Conservation (phyloP, 169 alveolate genomes). For the Babesia bovis region DNA sequence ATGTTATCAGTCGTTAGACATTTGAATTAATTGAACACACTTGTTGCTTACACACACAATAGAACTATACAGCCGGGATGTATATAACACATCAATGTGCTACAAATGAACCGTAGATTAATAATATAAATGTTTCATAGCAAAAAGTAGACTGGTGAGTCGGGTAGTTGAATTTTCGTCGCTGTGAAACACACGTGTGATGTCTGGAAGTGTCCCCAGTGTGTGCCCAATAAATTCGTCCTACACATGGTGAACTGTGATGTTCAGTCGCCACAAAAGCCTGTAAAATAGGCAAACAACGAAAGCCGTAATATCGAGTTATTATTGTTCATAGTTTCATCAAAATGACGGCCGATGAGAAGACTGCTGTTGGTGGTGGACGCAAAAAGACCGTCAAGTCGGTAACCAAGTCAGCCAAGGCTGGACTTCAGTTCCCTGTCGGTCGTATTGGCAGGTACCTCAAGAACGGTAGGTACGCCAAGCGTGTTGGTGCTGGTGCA, state of each 20-base stretch:
- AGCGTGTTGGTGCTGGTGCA: slow-evolving; percentile 98
- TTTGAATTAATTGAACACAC: too few species aligned
- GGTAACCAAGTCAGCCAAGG: slow-evolving; percentile 95
- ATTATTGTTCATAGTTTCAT: slow-evolving; percentile 17
- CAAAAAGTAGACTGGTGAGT: too few species aligned
- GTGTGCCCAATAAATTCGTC: slow-evolving; percentile 37
- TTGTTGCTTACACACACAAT: too few species aligned
- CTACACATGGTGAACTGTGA: background rate
- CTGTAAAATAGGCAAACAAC: slow-evolving; percentile 34
- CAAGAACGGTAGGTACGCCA: slow-evolving; percentile 96
- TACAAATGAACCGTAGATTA: too few species aligned
- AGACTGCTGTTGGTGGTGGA: slow-evolving; percentile 77
- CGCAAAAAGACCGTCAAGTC: slow-evolving; percentile 85
- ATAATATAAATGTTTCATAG: too few species aligned
- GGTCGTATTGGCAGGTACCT: slow-evolving; percentile 97
- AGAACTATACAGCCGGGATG: too few species aligned
- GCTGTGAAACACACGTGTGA: too few species aligned
- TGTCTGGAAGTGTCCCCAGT: slow-evolving; percentile 32
- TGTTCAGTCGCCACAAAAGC: slow-evolving; percentile 63
- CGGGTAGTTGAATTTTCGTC: too few species aligned
- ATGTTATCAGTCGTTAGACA: too few species aligned
- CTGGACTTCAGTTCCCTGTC: slow-evolving; percentile 99
- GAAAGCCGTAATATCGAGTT: slow-evolving; percentile 22
- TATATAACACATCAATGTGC: too few species aligned
- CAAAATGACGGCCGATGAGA: slow-evolving; percentile 66